Evolutionary conservation across 2,329 filamentous ascomycete species (phyloP).

Genomic region (Aspergillus neotritici): DNA sequence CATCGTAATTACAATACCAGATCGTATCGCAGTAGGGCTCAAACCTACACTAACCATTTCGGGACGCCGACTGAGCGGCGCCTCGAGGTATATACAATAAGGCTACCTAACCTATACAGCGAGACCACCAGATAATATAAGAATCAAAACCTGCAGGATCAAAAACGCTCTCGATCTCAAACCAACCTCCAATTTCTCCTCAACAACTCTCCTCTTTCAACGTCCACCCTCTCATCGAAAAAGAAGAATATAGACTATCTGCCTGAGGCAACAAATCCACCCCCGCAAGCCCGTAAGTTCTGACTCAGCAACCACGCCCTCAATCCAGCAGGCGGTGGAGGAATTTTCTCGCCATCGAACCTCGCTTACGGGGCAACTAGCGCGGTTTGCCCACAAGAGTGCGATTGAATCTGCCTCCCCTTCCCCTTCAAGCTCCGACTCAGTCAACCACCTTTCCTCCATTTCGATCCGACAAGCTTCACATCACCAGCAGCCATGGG

Average conservation of each 20-base stretch:
- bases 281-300: too few species aligned
- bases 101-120: too few species aligned
- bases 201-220: too few species aligned
- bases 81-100: too few species aligned
- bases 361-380: slow-evolving; percentile 15
- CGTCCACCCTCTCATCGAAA: not conserved
- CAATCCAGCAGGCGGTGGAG: not conserved
- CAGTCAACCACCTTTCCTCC: slow-evolving; percentile 13
- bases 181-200: too few species aligned
- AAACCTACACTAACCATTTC: slow-evolving; percentile 16
- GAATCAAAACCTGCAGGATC: too few species aligned
- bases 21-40: slow-evolving; percentile 12
- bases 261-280: slow-evolving; percentile 14
- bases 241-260: not conserved
- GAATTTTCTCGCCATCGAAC: slow-evolving; percentile 7
- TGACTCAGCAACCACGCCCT: too few species aligned
- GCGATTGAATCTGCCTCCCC: slow-evolving; percentile 10
- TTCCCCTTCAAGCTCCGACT: slow-evolving; percentile 6
- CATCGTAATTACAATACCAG: slow-evolving; percentile 3
- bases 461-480: slow-evolving; percentile 18
- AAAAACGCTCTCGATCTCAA: too few species aligned
- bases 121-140: too few species aligned
- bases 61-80: not conserved
- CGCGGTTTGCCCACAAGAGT: slow-evolving; percentile 18
- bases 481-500: slow-evolving; percentile 63